Evolutionary conservation across 768 basidiomycete species (phyloP), one percentile per base, ranked within the genome.

Genomic region (Mycena albidolilacea): DNA sequence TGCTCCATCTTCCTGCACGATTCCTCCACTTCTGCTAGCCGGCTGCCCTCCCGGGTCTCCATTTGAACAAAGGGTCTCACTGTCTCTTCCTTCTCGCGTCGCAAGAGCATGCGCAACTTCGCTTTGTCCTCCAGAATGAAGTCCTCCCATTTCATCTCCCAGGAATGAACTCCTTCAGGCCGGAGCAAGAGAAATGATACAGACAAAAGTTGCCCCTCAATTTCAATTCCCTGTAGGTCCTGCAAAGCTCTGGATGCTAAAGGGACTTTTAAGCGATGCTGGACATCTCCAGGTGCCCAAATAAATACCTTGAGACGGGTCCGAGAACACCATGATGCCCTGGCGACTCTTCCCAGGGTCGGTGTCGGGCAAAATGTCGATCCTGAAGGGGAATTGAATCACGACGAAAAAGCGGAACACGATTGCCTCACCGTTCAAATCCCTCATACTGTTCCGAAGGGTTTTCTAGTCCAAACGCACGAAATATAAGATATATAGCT

Each of bases 161-260:
- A 30, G 30, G 30, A 30, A 30, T 30, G 30, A 30, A 30, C 30
- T 30, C 30, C 30, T 30, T 30, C 30, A 30, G 30, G 30, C 30
- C 30, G 30, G 37, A 69, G 50, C 23, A 64, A 5, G 9, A 43
- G 68, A n/a, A 65, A 73, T 39, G 63, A 21, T 39, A 73, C 48
- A 6, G 46, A 54, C 10, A 73, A 12, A 5, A 48, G 6, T 46
- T 64, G 41, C 67, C 72, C 60, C 7, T 66, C 14, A 5, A 73
- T 65, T 48, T 73, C 63, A 9, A 8, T 23, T 19, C 67, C 67
- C 7, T 73, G 48, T 68, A 69, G 66, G 19, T 63, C 71, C 8
- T 58, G 10, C 52, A 75, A 23, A 5, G 75, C 75, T 35, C n/a
- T 35, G 38, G 35, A 46, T 9, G 75, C 75, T 72, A n/a, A 17